Conservation (phyloP, 2,329 filamentous ascomycete species). For the Pseudogymnoascus sp. region DNA sequence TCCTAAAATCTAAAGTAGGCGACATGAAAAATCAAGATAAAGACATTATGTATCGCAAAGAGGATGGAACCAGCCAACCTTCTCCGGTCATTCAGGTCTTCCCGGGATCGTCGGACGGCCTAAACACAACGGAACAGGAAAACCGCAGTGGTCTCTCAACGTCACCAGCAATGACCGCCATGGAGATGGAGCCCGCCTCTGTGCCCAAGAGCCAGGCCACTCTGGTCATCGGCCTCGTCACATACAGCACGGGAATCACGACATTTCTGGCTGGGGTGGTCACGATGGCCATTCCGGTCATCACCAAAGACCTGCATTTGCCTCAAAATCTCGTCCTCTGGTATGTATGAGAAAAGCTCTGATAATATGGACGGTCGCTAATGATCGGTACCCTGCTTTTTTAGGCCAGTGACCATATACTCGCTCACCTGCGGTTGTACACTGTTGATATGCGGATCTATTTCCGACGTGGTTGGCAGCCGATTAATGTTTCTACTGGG, state of each 20-base stretch:
- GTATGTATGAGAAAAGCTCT: neutral
- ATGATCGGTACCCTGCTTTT: neutral
- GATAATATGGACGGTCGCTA: neutral
- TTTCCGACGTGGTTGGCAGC: neutral
- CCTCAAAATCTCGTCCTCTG: neutral
- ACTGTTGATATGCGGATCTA: neutral
- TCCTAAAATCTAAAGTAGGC: no score
- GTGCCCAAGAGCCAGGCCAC: neutral
- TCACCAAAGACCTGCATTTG: conserved; percentile 30
- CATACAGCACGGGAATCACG: neutral
- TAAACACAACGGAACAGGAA: no score
- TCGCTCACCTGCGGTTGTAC: neutral
- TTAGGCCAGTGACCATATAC: neutral
- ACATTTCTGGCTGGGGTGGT: conserved; percentile 14
- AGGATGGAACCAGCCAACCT: no score
- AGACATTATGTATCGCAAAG: no score
- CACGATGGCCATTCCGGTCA: conserved; percentile 33
- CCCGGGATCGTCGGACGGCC: no score
- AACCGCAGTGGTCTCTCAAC: no score
- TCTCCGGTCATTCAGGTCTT: no score
- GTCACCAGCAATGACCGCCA: no score
- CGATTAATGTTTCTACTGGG: neutral
- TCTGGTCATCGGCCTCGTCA: neutral
- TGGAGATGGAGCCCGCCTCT: neutral
- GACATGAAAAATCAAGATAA: no score